phyloP scores from a whole-genome alignment of 345 rosid species.

The Moricandia moricandioides region DNA sequence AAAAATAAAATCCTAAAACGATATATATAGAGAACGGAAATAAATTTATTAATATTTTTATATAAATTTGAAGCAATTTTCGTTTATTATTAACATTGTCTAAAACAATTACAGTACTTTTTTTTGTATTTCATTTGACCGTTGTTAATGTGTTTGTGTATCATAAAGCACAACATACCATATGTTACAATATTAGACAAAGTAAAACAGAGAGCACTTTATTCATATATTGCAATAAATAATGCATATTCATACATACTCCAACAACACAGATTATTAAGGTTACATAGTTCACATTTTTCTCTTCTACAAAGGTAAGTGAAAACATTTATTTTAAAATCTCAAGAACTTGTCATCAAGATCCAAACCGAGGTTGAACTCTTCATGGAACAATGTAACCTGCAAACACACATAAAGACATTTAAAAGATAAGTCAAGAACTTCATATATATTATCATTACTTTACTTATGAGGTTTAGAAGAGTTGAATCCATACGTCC shows the following conservation, averaged over 20 bases:
- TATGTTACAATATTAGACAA: neutral
- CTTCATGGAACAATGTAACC: constrained; percentile 33
- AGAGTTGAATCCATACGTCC: constrained; percentile 53
- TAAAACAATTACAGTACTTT: neutral
- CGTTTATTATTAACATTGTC: neutral
- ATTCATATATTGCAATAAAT: neutral
- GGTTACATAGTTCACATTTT: constrained; percentile 18
- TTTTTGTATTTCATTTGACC: neutral
- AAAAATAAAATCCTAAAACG: too few species aligned
- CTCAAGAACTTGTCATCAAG: neutral
- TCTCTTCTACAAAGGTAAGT: constrained; percentile 18
- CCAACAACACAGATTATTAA: constrained; percentile 8
- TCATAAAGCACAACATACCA: neutral
- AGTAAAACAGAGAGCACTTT: neutral
- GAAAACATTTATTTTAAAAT: constrained; percentile 23
- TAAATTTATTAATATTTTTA: too few species aligned
- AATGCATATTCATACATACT: neutral
- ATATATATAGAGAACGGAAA: too few species aligned
- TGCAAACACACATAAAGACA: neutral
- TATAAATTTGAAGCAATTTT: neutral
- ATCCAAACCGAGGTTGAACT: neutral
- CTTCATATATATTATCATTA: neutral
- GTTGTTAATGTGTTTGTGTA: neutral
- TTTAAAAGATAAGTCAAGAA: neutral
- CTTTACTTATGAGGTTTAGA: neutral